These are phyloP conservation scores for Psilocybe subaeruginosa DNA, from an alignment of 768 basidiomycete genomes.

Conservation along the genomic window DNA sequence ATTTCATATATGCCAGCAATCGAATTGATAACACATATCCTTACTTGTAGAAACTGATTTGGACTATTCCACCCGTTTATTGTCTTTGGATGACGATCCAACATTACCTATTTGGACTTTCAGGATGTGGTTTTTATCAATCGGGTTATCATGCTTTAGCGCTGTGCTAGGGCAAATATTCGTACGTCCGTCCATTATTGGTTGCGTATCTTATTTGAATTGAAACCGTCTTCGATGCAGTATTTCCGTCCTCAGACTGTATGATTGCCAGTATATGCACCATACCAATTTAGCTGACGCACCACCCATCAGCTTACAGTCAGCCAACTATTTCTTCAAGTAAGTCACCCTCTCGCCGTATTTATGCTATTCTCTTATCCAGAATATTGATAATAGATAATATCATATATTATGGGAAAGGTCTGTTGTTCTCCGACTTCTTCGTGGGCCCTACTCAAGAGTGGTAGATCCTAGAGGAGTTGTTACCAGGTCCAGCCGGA, in stretches of 20 bases:
- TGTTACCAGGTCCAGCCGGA: slow-evolving; percentile 33
- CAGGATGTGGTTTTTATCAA: slow-evolving; percentile 54
- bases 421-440: not conserved
- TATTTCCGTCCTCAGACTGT: slow-evolving; percentile 55
- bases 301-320: slow-evolving; percentile 31
- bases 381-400: slow-evolving; percentile 29
- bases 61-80: slow-evolving; percentile 48
- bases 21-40: too few species aligned
- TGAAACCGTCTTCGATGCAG: slow-evolving; percentile 24
- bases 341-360: not conserved
- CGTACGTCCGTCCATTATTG: slow-evolving; percentile 28
- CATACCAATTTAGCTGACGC: not conserved
- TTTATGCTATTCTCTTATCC: not conserved
- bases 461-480: slow-evolving; percentile 35
- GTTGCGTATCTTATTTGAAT: not conserved
- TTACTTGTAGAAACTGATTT: slow-evolving; percentile 39
- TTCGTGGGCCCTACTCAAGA: not conserved
- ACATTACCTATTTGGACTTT: slow-evolving; percentile 52
- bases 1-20: not conserved
- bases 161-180: slow-evolving; percentile 52
- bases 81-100: slow-evolving; percentile 56
- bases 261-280: not conserved
- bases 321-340: slow-evolving; percentile 45
- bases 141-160: slow-evolving; percentile 60
- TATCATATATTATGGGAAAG: slow-evolving; percentile 52